phyloP scores from a whole-genome alignment of 805 yeast species.

The Sungouiella blattae region DNA sequence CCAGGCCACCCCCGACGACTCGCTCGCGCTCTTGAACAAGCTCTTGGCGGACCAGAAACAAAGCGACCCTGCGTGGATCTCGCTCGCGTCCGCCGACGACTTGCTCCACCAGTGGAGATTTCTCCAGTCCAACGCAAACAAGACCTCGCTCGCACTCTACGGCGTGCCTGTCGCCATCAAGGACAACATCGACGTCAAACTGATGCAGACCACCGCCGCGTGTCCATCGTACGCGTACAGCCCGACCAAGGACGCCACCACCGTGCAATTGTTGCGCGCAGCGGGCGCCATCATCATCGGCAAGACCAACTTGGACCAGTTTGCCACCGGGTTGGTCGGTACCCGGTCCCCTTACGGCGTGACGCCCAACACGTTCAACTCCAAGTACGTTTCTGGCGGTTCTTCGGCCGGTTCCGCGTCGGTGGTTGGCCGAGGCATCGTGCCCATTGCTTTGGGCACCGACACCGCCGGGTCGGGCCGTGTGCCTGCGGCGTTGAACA shows the following conservation, averaged over 20 bases:
- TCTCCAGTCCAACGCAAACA: constrained; percentile 59
- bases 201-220: constrained; percentile 87
- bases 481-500: constrained; percentile 94
- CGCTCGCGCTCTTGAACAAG: constrained; percentile 46
- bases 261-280: constrained; percentile 68
- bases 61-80: constrained; percentile 89
- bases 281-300: constrained; percentile 94
- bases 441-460: constrained; percentile 87
- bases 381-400: constrained; percentile 86
- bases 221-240: constrained; percentile 78
- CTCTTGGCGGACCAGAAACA: constrained; percentile 51
- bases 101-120: constrained; percentile 75
- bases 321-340: constrained; percentile 97
- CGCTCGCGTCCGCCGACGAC: constrained; percentile 61
- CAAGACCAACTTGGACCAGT: constrained; percentile 93
- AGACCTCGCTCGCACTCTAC: constrained; percentile 59
- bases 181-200: constrained; percentile 88
- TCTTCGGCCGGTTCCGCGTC: constrained; percentile 95
- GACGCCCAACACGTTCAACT: constrained; percentile 74
- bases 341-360: constrained; percentile 93
- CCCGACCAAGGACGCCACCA: constrained; percentile 71
- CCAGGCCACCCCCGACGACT: constrained; percentile 56
- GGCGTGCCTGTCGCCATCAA: constrained; percentile 96
- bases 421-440: constrained; percentile 84
- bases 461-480: constrained; percentile 99